A percentile compares a stretch with the other conserved stretches of the same genome.
Conservation (phyloP, 305 asterid genomes). For the Nicotiana rustica region DNA sequence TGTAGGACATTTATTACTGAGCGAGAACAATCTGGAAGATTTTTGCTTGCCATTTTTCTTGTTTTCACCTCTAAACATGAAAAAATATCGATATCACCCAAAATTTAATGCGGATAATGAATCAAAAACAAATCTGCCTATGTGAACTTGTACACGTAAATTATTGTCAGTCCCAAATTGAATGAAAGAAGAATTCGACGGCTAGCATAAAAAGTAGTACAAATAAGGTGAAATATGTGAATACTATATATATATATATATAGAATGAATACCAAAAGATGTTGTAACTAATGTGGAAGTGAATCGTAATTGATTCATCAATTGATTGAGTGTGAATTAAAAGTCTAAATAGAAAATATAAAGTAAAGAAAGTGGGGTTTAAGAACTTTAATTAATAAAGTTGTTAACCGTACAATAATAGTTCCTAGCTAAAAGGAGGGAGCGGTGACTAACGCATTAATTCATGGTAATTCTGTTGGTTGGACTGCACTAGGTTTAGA, state of each 20-base stretch:
- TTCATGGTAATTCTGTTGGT: neutral
- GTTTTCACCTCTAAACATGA: neutral
- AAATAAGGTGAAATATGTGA: neutral
- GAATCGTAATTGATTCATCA: neutral
- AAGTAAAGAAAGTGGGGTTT: neutral
- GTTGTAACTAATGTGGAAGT: neutral
- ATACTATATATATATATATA: too few relatives aligned
- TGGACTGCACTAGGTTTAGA: neutral
- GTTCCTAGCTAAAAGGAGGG: neutral
- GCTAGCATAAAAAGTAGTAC: neutral
- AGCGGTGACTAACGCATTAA: neutral
- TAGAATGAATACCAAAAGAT: neutral
- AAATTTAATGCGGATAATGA: neutral
- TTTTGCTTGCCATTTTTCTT: neutral
- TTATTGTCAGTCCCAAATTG: neutral
- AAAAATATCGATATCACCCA: neutral
- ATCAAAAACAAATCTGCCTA: neutral
- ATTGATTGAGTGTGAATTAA: conserved; percentile 7
- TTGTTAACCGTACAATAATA: neutral
- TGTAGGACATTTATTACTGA: neutral
- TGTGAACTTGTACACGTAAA: conserved; percentile 1
- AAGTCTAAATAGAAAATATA: neutral
- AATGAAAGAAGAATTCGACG: neutral
- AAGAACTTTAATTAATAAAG: neutral
- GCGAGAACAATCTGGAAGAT: conserved; percentile 10